Evolutionary conservation across 768 basidiomycete species (phyloP).

Genomic region (Leccinum broughii): DNA sequence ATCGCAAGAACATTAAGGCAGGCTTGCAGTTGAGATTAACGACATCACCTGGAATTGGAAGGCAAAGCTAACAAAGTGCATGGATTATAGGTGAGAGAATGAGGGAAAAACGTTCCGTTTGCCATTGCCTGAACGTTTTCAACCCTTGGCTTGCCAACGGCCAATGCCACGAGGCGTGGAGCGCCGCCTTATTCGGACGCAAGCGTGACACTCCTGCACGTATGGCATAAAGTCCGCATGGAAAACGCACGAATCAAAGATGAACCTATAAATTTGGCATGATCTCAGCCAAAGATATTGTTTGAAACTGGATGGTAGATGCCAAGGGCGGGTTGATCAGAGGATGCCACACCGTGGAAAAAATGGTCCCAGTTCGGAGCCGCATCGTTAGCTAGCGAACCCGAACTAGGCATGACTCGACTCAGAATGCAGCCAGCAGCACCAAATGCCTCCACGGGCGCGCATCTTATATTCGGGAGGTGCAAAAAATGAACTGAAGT

Average conservation of each 20-base stretch:
- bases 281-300: not conserved
- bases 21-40: too few species aligned
- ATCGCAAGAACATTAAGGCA: too few species aligned
- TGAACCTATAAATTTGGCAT: constrained; percentile 1
- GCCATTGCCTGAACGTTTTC: too few species aligned
- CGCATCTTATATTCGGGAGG: not conserved
- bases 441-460: not conserved
- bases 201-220: not conserved
- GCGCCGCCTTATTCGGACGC: not conserved
- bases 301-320: constrained; percentile 1
- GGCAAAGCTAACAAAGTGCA: too few species aligned
- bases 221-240: not conserved
- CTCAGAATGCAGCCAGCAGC: too few species aligned
- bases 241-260: not conserved
- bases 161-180: too few species aligned
- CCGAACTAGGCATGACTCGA: too few species aligned
- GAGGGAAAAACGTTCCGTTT: too few species aligned
- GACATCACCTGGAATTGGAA: too few species aligned
- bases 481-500: not conserved
- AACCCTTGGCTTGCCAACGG: too few species aligned
- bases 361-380: not conserved
- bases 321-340: constrained; percentile 5
- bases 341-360: not conserved
- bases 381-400: not conserved
- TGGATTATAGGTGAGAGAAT: too few species aligned